Evolutionary conservation across 768 basidiomycete genomes (phyloP).

Genomic region (Gyrodon lividus): DNA sequence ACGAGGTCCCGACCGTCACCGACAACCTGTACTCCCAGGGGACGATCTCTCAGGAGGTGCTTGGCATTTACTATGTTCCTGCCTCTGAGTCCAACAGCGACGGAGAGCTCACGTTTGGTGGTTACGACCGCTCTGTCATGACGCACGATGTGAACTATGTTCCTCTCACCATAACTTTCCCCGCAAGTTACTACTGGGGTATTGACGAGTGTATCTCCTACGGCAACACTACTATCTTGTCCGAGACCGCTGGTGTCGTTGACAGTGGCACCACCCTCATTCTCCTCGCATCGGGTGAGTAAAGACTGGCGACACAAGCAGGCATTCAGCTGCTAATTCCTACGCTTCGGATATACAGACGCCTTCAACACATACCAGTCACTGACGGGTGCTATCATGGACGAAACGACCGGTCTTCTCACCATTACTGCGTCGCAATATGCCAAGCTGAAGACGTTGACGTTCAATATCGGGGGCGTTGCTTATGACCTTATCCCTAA

Average conservation of each 20-base stretch:
- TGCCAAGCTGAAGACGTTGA: constrained; percentile 21
- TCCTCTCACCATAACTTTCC: constrained; percentile 20
- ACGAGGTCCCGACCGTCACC: constrained; percentile 31
- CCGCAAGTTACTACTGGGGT: constrained; percentile 27
- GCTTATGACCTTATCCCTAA: constrained; percentile 23
- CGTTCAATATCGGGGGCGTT: constrained; percentile 24
- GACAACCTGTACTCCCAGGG: constrained; percentile 33
- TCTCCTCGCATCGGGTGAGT: constrained; percentile 26
- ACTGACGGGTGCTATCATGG: constrained; percentile 27
- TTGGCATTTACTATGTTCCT: constrained; percentile 35
- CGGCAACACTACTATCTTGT: constrained; percentile 20
- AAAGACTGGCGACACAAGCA: too few relatives aligned
- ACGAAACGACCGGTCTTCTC: constrained; percentile 31
- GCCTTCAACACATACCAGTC: constrained; percentile 25
- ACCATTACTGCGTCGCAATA: constrained; percentile 26
- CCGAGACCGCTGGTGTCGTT: constrained; percentile 18
- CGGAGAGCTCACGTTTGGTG: constrained; percentile 30
- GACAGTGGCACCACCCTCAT: constrained; percentile 28
- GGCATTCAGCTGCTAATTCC: not conserved
- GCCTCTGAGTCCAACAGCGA: constrained; percentile 11
- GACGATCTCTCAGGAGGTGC: constrained; percentile 22
- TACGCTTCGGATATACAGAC: constrained; percentile 12
- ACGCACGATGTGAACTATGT: constrained; percentile 17
- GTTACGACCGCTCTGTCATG: constrained; percentile 9
- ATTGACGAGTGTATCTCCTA: constrained; percentile 26